Evolutionary conservation across 1,284 basidiomycete genomes (phyloP).

Genomic region (Ustilago lituana): DNA sequence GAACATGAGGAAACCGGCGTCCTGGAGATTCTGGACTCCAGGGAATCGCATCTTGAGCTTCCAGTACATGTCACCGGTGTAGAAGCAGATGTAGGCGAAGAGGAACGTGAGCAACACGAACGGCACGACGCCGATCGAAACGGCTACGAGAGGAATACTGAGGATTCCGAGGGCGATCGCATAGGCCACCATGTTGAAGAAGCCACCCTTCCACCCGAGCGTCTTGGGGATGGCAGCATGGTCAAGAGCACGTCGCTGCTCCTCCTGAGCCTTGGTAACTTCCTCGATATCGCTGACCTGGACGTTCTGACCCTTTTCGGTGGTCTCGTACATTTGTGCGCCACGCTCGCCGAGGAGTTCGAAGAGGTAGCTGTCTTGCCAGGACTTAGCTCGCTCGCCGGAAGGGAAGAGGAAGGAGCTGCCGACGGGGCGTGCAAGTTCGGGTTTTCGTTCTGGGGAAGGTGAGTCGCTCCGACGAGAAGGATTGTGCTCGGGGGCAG

Average conservation of each 20-base stretch:
- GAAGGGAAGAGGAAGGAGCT: slow-evolving; percentile 49
- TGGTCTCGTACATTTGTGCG: slow-evolving; percentile 30
- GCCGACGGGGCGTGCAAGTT: slow-evolving; percentile 22
- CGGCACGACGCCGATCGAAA: slow-evolving; percentile 56
- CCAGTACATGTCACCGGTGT: slow-evolving; percentile 54
- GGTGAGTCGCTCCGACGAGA: slow-evolving; percentile 27
- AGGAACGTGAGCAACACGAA: slow-evolving; percentile 52
- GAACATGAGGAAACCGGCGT: slow-evolving; percentile 59
- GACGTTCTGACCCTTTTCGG: slow-evolving; percentile 41
- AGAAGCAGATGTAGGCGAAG: slow-evolving; percentile 52
- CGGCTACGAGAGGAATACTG: slow-evolving; percentile 54
- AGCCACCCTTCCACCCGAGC: slow-evolving; percentile 56
- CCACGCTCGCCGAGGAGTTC: slow-evolving; percentile 38
- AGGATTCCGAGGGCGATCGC: slow-evolving; percentile 59
- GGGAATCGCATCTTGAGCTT: slow-evolving; percentile 57
- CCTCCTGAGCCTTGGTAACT: slow-evolving; percentile 24
- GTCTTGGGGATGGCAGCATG: slow-evolving; percentile 47
- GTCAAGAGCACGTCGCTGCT: slow-evolving; percentile 20
- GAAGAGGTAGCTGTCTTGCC: slow-evolving; percentile 50
- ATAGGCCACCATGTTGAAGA: slow-evolving; percentile 59
- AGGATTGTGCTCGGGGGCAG: slow-evolving; percentile 5
- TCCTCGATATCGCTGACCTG: slow-evolving; percentile 46
- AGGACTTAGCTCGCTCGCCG: slow-evolving; percentile 41
- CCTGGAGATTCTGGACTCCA: slow-evolving; percentile 57
- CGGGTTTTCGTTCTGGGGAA: slow-evolving; percentile 28